Percentiles rank a stretch among this genome's conserved stretches.
Conservation (phyloP, 192 early-diverging fungal genomes). For the Lobosporangium transversale region DNA sequence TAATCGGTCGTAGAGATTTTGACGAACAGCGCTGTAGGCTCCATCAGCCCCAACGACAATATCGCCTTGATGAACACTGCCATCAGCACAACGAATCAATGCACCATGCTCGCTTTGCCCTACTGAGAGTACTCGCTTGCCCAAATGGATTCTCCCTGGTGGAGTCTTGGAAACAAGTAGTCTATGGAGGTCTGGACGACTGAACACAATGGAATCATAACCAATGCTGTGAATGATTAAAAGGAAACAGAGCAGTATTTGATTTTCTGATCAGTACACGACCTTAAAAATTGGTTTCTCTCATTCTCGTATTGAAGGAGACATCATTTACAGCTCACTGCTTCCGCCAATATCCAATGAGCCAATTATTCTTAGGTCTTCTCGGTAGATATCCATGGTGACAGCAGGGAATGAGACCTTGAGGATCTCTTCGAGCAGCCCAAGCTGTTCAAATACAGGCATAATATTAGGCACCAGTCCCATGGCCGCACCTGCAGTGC, state of each 20-base stretch:
- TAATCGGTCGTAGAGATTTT: constrained; percentile 23
- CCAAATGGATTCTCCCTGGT: background rate
- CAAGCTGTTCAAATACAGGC: too few relatives aligned
- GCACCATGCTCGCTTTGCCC: constrained; percentile 24
- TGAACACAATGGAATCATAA: constrained; percentile 15
- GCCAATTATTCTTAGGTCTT: constrained; percentile 9
- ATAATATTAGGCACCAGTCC: too few relatives aligned
- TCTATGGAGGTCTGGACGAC: constrained; percentile 12
- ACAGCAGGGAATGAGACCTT: background rate
- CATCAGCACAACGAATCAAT: constrained; percentile 20
- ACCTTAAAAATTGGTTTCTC: background rate
- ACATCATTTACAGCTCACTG: background rate
- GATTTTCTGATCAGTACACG: background rate
- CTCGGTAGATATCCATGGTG: constrained; percentile 15
- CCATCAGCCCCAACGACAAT: too few relatives aligned
- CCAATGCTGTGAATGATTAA: constrained; percentile 6
- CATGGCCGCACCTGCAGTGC: too few relatives aligned
- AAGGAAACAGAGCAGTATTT: background rate
- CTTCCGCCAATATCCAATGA: background rate
- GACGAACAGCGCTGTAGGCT: constrained; percentile 26
- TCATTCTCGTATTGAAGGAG: background rate
- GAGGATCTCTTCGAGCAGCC: constrained; percentile 14
- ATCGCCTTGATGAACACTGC: constrained; percentile 15
- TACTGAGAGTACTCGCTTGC: constrained; percentile 25
- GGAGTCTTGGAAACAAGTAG: constrained; percentile 15